phyloP scores from a whole-genome alignment of 495 filamentous ascomycete genomes.

The Neurospora discreta region DNA sequence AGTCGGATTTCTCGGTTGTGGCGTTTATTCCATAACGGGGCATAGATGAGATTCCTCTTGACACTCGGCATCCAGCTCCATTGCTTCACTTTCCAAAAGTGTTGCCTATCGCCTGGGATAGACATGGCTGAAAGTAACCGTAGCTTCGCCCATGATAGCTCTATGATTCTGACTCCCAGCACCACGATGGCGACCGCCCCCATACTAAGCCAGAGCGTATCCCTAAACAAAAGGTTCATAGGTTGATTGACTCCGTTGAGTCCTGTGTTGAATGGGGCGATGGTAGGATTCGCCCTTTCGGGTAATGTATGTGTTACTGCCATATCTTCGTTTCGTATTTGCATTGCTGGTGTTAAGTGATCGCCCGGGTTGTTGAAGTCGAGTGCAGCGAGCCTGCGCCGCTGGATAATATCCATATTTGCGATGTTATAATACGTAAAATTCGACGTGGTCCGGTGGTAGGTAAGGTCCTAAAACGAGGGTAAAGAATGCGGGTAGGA shows the following conservation, averaged over 20 bases:
- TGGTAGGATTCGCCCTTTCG: constrained; percentile 19
- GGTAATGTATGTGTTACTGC: constrained; percentile 3
- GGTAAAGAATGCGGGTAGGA: background rate
- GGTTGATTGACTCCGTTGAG: constrained; percentile 42
- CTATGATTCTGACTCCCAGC: constrained; percentile 30
- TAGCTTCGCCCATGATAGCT: constrained; percentile 32
- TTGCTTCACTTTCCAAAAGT: constrained; percentile 36
- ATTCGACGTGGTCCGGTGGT: background rate
- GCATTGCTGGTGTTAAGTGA: constrained; percentile 4
- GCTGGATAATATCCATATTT: constrained; percentile 14
- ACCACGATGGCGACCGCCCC: constrained; percentile 35
- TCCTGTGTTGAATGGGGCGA: constrained; percentile 35
- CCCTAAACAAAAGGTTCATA: constrained; percentile 35
- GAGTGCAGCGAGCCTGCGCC: constrained; percentile 13
- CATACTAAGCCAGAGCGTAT: constrained; percentile 39
- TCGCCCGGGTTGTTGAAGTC: background rate
- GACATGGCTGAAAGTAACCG: constrained; percentile 41
- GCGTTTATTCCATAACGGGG: constrained; percentile 67
- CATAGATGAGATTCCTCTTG: constrained; percentile 74
- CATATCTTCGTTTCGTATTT: constrained; percentile 4
- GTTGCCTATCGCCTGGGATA: constrained; percentile 29
- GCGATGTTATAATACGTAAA: background rate
- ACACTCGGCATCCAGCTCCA: constrained; percentile 44
- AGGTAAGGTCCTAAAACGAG: background rate
- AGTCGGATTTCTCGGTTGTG: constrained; percentile 82